Evolutionary conservation across 352 stramenopile species (phyloP).

Genomic region (Phytophthora sp.): DNA sequence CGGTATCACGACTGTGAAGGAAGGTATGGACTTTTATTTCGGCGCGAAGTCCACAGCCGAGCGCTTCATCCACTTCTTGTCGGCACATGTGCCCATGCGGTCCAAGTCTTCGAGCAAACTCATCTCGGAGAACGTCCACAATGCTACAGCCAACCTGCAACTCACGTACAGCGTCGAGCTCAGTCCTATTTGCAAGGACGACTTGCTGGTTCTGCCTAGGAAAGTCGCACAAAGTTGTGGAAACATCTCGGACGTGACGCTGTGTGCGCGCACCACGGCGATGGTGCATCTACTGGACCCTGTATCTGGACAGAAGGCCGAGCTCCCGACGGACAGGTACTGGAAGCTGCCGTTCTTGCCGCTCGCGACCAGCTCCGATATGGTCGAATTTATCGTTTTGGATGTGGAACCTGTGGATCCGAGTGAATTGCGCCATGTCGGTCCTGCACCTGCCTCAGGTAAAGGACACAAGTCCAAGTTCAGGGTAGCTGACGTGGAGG

Average conservation of each 20-base stretch:
- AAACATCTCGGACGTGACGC: conserved; percentile 66
- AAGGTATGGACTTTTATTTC: conserved; percentile 88
- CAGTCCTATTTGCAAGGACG: conserved; percentile 77
- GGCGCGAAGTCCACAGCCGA: conserved; percentile 56
- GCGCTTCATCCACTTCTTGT: conserved; percentile 70
- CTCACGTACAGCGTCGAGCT: conserved; percentile 76
- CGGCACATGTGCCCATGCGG: conserved; percentile 66
- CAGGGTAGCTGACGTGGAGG: conserved; percentile 69
- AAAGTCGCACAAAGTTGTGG: conserved; percentile 67
- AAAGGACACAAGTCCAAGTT: conserved; percentile 38
- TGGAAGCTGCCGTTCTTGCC: conserved; percentile 75
- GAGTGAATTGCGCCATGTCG: conserved; percentile 27
- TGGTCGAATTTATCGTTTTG: conserved; percentile 77
- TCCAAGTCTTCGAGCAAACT: conserved; percentile 77
- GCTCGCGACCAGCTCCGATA: conserved; percentile 58
- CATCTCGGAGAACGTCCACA: conserved; percentile 73
- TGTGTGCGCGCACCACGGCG: conserved; percentile 68
- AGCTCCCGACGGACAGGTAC: conserved; percentile 69
- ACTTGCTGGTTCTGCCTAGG: conserved; percentile 65
- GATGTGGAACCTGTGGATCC: conserved; percentile 65
- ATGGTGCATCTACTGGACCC: conserved; percentile 74
- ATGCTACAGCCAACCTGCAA: conserved; percentile 71
- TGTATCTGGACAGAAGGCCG: conserved; percentile 53
- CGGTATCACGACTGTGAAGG: conserved; percentile 64
- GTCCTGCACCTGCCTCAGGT: conserved; percentile 1